Conservation (phyloP, 495 filamentous ascomycete species). For the Diplogelasinospora grovesii region DNA sequence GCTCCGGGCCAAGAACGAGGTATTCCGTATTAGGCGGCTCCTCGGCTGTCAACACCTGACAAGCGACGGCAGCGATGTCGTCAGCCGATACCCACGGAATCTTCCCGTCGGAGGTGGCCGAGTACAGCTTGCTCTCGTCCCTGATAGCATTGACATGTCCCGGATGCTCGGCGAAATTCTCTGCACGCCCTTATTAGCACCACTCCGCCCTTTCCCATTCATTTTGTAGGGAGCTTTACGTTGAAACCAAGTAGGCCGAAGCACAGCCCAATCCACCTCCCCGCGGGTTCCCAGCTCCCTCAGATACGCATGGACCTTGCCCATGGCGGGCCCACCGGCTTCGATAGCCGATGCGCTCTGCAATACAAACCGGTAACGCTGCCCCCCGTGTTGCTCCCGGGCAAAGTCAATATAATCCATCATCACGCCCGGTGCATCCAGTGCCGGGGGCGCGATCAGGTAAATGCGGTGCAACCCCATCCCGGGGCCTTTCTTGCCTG, state of each 20-base stretch:
- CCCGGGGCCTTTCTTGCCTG: neutral
- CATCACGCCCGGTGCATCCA: slow-evolving; percentile 21
- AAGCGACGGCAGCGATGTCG: slow-evolving; percentile 44
- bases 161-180: slow-evolving; percentile 28
- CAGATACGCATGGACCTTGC: slow-evolving; percentile 31
- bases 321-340: slow-evolving; percentile 31
- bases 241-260: slow-evolving; percentile 42
- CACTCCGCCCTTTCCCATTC: neutral
- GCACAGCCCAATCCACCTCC: slow-evolving; percentile 36
- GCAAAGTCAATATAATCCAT: slow-evolving; percentile 35
- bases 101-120: slow-evolving; percentile 36
- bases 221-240: too few species aligned
- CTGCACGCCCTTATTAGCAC: slow-evolving; percentile 8
- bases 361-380: slow-evolving; percentile 39
- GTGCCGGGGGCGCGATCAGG: slow-evolving; percentile 27
- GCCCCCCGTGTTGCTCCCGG: slow-evolving; percentile 26
- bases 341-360: slow-evolving; percentile 31
- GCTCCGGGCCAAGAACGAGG: slow-evolving; percentile 39
- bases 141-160: slow-evolving; percentile 27
- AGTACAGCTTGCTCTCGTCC: slow-evolving; percentile 38
- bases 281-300: slow-evolving; percentile 30
- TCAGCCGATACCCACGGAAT: slow-evolving; percentile 41
- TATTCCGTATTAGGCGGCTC: slow-evolving; percentile 39
- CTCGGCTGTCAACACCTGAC: slow-evolving; percentile 32
- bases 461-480: slow-evolving; percentile 31